Percentiles rank a stretch among this genome's conserved stretches.
These are phyloP conservation scores for Exophiala sp. DNA, from an alignment of 2,329 filamentous ascomycete genomes.

Conservation along the genomic window DNA sequence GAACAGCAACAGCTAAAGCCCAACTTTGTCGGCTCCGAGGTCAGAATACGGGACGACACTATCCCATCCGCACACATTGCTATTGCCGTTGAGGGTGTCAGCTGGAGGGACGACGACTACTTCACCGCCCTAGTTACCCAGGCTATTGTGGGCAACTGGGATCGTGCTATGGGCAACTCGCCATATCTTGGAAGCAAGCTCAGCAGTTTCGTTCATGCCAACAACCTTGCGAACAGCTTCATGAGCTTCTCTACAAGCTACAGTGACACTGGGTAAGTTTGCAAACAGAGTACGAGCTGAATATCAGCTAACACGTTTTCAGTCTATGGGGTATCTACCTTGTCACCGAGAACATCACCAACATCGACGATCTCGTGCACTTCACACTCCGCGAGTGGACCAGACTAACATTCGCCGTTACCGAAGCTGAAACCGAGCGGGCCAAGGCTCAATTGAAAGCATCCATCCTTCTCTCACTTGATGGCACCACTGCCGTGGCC, in stretches of 20 bases:
- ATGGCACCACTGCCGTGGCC: constrained; percentile 93
- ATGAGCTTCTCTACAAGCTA: constrained; percentile 99
- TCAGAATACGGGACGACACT: constrained; percentile 92
- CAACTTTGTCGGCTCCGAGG: constrained; percentile 94
- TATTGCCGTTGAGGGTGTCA: constrained; percentile 97
- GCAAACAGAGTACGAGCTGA: background rate
- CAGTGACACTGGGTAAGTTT: constrained; percentile 89
- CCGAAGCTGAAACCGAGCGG: constrained; percentile 87
- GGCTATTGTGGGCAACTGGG: constrained; percentile 99
- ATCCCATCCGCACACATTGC: constrained; percentile 96
- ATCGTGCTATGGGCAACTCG: constrained; percentile 96
- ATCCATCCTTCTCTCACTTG: constrained; percentile 91
- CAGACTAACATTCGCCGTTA: constrained; percentile 83
- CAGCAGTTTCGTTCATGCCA: constrained; percentile 87
- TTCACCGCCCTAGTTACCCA: constrained; percentile 97
- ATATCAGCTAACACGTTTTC: constrained; percentile 27
- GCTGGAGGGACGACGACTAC: constrained; percentile 99
- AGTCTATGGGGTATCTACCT: constrained; percentile 99
- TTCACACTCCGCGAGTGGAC: constrained; percentile 99
- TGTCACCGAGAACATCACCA: constrained; percentile 81
- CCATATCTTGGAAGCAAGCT: constrained; percentile 98
- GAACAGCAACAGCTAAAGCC: constrained; percentile 80
- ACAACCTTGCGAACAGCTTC: constrained; percentile 98
- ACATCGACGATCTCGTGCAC: constrained; percentile 92
- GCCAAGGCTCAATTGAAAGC: constrained; percentile 99